A percentile compares a stretch with the other conserved stretches of the same genome.
phyloP scores from a whole-genome alignment of 768 basidiomycete genomes.

The Boletales sp. region DNA sequence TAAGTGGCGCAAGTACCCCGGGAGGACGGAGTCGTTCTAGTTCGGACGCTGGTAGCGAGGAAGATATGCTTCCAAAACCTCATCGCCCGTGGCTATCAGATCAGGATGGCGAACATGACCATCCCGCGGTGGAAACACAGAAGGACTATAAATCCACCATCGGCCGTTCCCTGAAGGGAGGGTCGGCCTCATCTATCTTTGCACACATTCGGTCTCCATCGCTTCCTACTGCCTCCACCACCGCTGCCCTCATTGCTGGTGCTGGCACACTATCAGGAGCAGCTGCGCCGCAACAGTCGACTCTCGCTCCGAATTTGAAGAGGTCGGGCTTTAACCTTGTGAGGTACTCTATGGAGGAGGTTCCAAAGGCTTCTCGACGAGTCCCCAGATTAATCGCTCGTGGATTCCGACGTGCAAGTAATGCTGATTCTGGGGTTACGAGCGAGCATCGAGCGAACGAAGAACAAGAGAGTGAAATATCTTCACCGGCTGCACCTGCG shows the following conservation, averaged over 20 bases:
- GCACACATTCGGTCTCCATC: conserved; percentile 15
- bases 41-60: conserved; percentile 20
- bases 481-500: conserved; percentile 14
- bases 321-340: conserved; percentile 64
- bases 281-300: conserved; percentile 47
- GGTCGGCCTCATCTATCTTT: conserved; percentile 27
- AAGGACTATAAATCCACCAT: conserved; percentile 10
- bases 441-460: neutral
- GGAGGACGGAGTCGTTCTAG: conserved; percentile 17
- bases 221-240: conserved; percentile 16
- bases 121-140: conserved; percentile 1
- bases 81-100: conserved; percentile 20
- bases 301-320: conserved; percentile 55
- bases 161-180: conserved; percentile 16
- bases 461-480: conserved; percentile 8
- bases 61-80: conserved; percentile 14
- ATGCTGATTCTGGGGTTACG: conserved; percentile 11
- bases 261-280: conserved; percentile 63
- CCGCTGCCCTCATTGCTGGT: conserved; percentile 65
- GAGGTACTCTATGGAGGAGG: conserved; percentile 38
- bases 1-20: conserved; percentile 20
- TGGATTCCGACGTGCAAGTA: conserved; percentile 7
- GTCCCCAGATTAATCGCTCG: conserved; percentile 1
- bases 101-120: conserved; percentile 3
- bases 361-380: neutral